Percentiles rank a stretch among this genome's conserved stretches.
These are phyloP conservation scores for Zymoseptoria ardabiliae DNA, from an alignment of 2,329 filamentous ascomycete species.

Conservation along the genomic window DNA sequence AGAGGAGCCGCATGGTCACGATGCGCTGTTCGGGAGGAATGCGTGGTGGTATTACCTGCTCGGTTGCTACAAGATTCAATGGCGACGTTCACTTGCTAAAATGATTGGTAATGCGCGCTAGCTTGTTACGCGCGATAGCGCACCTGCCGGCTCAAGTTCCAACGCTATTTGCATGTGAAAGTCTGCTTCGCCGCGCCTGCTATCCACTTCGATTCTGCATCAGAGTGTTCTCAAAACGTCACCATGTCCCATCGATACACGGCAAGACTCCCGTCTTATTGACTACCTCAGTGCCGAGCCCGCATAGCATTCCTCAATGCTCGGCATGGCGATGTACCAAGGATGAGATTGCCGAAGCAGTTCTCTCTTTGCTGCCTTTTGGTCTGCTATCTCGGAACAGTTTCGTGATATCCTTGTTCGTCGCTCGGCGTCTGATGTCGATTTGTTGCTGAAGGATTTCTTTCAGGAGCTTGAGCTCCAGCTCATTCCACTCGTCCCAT, in stretches of 20 bases:
- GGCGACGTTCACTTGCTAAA: background rate
- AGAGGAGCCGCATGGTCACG: slow-evolving; percentile 20
- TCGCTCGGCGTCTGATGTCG: background rate
- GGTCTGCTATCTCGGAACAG: background rate
- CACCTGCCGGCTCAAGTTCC: background rate
- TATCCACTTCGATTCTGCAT: background rate
- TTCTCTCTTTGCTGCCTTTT: background rate
- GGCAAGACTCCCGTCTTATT: no score
- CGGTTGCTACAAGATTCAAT: background rate
- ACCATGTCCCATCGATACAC: no score
- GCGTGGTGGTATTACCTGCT: background rate
- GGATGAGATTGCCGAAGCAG: background rate
- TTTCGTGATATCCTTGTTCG: background rate
- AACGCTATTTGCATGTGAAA: background rate
- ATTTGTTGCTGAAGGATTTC: background rate
- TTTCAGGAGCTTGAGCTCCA: background rate
- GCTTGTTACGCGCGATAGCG: background rate
- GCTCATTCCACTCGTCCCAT: background rate
- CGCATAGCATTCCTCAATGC: background rate
- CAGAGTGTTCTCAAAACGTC: background rate
- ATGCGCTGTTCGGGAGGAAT: background rate
- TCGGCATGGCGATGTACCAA: background rate
- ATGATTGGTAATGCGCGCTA: background rate
- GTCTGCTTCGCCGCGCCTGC: background rate
- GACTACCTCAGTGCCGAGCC: no score